Evolutionary conservation across 1,139 yeast species (phyloP).

Genomic region (Nakaseomyces bracarensis): DNA sequence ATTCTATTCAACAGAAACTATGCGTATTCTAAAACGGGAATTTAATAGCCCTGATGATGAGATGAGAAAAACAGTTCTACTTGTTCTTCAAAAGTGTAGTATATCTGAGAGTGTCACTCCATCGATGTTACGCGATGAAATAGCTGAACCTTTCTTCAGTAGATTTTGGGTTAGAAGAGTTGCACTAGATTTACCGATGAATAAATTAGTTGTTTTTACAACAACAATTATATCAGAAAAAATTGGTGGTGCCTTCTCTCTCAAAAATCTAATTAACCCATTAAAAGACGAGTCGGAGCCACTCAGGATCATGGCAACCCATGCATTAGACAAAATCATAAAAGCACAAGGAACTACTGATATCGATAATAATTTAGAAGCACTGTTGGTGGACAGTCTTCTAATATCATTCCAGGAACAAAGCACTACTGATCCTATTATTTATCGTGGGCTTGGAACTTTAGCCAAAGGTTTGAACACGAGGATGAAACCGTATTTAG

Average conservation of each 20-base stretch:
- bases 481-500: slow-evolving; percentile 64
- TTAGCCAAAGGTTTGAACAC: slow-evolving; percentile 60
- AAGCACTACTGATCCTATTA: slow-evolving; percentile 42
- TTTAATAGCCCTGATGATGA: slow-evolving; percentile 83
- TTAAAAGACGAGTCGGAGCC: slow-evolving; percentile 80
- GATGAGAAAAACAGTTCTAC: slow-evolving; percentile 67
- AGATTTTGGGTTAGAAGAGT: slow-evolving; percentile 72
- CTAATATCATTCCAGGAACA: slow-evolving; percentile 84
- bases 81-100: slow-evolving; percentile 51
- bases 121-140: slow-evolving; percentile 39
- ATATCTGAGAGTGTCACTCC: slow-evolving; percentile 45
- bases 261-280: slow-evolving; percentile 49
- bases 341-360: slow-evolving; percentile 41
- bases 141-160: slow-evolving; percentile 57
- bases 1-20: slow-evolving; percentile 67
- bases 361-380: slow-evolving; percentile 51
- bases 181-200: slow-evolving; percentile 49
- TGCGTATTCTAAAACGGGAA: slow-evolving; percentile 60
- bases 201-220: slow-evolving; percentile 62
- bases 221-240: slow-evolving; percentile 59
- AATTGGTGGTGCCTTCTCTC: slow-evolving; percentile 55
- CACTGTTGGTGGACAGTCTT: slow-evolving; percentile 69
- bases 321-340: slow-evolving; percentile 49
- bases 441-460: slow-evolving; percentile 59
- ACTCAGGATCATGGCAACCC: slow-evolving; percentile 70